Percentiles rank a stretch among this genome's conserved stretches.
Evolutionary conservation across 305 asterid species (phyloP).

Genomic region (Vinca major): DNA sequence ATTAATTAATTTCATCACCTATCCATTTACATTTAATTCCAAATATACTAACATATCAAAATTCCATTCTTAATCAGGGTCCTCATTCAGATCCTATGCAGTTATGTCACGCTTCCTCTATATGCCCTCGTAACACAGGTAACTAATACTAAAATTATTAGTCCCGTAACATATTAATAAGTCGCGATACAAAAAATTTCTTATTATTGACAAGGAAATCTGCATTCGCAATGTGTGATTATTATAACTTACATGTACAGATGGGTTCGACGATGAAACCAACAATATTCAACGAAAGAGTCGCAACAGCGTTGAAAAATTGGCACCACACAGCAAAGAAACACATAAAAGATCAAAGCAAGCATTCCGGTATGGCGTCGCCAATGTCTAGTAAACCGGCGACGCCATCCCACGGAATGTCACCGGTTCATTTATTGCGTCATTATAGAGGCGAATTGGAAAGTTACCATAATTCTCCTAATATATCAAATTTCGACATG

Average conservation of each 20-base stretch:
- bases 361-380: slow-evolving; percentile 16
- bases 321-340: slow-evolving; percentile 91
- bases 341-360: slow-evolving; percentile 45
- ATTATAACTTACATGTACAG: slow-evolving; percentile 20
- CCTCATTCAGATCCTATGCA: slow-evolving; percentile 60
- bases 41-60: background rate
- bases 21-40: background rate
- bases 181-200: too few species aligned
- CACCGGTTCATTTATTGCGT: slow-evolving; percentile 71
- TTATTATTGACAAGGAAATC: background rate
- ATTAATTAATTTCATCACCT: background rate
- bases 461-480: slow-evolving; percentile 35
- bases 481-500: slow-evolving; percentile 20
- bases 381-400: slow-evolving; percentile 35
- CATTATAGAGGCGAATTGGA: slow-evolving; percentile 25
- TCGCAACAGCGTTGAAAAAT: slow-evolving; percentile 51
- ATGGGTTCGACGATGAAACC: slow-evolving; percentile 95
- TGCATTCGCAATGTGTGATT: too few species aligned
- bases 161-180: too few species aligned
- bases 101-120: slow-evolving; percentile 74
- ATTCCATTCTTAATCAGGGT: slow-evolving; percentile 29
- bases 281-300: slow-evolving; percentile 77
- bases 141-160: background rate
- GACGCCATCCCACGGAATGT: slow-evolving; percentile 54
- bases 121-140: slow-evolving; percentile 90